Percentiles rank a stretch among this genome's conserved stretches.
Conservation (phyloP, 73 alveolate species). For the Paramecium octaurelia region DNA sequence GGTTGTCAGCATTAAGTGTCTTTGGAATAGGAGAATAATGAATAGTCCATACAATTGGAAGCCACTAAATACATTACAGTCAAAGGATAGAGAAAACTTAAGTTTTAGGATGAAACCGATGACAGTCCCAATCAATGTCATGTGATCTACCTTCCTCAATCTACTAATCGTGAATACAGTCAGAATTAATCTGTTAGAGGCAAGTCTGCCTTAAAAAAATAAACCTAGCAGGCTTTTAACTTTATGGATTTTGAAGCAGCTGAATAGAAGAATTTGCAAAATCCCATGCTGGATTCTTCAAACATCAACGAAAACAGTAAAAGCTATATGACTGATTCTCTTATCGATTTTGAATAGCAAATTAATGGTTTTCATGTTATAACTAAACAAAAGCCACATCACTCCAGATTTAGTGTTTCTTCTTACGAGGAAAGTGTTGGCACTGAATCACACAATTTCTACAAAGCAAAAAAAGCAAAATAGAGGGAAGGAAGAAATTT, state of each 20-base stretch:
- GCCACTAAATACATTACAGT: background rate
- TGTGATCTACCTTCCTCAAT: background rate
- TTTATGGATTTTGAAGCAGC: background rate
- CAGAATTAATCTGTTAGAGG: background rate
- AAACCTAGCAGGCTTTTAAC: background rate
- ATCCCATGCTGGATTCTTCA: background rate
- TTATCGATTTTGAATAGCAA: background rate
- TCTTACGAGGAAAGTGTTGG: background rate
- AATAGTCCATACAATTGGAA: background rate
- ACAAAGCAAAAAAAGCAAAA: background rate
- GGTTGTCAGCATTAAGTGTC: background rate
- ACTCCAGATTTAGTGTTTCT: background rate
- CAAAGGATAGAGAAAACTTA: background rate
- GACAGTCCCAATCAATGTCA: background rate
- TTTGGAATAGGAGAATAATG: background rate
- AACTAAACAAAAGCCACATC: background rate
- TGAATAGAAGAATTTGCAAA: background rate
- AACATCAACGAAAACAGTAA: background rate
- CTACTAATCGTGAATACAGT: background rate
- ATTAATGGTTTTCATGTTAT: background rate
- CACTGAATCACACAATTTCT: background rate
- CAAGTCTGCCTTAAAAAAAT: background rate
- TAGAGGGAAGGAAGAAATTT: background rate
- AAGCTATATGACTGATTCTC: background rate
- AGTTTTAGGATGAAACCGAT: background rate